These are phyloP conservation scores for Colletotrichum eleusines DNA, from an alignment of 2,329 filamentous ascomycete genomes.

Conservation along the genomic window DNA sequence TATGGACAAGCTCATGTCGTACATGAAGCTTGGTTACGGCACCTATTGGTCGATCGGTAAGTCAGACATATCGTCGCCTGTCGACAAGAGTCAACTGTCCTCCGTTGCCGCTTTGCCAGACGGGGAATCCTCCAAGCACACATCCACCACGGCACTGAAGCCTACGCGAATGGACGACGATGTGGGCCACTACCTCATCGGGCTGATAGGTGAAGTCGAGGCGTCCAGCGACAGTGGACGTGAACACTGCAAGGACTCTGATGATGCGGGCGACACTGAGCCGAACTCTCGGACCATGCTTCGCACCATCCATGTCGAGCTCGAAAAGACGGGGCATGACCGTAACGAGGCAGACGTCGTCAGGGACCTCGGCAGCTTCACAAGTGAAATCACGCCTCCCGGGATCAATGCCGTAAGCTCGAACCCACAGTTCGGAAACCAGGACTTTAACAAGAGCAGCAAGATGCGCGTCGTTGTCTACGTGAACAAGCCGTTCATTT, in stretches of 20 bases:
- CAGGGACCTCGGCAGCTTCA: constrained; percentile 54
- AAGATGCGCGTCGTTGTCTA: constrained; percentile 79
- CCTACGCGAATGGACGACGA: constrained; percentile 39
- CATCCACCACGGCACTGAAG: constrained; percentile 14
- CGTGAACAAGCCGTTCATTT: constrained; percentile 80
- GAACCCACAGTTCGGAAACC: constrained; percentile 54
- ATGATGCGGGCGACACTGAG: constrained; percentile 49
- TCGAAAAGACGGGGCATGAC: constrained; percentile 58
- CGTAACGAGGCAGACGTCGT: constrained; percentile 60
- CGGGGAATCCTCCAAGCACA: constrained; percentile 16
- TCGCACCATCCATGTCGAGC: constrained; percentile 75
- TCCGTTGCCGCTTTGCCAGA: constrained; percentile 15
- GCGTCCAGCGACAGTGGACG: constrained; percentile 52
- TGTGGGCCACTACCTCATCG: constrained; percentile 72
- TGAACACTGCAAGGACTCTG: constrained; percentile 49
- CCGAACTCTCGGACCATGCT: constrained; percentile 69
- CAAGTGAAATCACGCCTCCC: constrained; percentile 35
- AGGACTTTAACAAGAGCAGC: constrained; percentile 66
- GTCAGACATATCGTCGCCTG: constrained; percentile 27
- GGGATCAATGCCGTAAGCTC: constrained; percentile 40
- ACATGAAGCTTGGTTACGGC: constrained; percentile 75
- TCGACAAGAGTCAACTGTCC: constrained; percentile 13
- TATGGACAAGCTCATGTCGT: constrained; percentile 70
- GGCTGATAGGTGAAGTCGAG: constrained; percentile 74
- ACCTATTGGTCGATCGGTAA: constrained; percentile 69